Percentiles rank a stretch among this genome's conserved stretches.
Evolutionary conservation across 2,329 filamentous ascomycete species (phyloP).

Genomic region (Pseudogymnoascus sp.): DNA sequence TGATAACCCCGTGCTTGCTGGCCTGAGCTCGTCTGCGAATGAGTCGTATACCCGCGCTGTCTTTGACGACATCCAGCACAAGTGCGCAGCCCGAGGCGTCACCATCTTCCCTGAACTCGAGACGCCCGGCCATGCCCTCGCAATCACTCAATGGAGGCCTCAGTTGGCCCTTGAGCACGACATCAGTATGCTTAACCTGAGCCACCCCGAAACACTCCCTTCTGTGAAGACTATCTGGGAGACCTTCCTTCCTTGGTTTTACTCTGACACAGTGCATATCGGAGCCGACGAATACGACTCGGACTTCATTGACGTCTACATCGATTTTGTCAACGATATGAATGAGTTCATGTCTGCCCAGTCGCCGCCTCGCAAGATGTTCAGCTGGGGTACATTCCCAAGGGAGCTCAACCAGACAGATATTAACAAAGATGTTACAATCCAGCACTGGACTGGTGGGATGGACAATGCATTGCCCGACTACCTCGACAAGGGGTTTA

Average conservation of each 20-base stretch:
- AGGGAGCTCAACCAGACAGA: constrained; percentile 33
- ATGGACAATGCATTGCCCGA: constrained; percentile 40
- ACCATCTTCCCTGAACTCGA: constrained; percentile 55
- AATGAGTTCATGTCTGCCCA: constrained; percentile 36
- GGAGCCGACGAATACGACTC: constrained; percentile 49
- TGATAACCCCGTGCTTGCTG: constrained; percentile 38
- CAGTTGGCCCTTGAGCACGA: constrained; percentile 42
- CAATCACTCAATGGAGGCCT: constrained; percentile 52
- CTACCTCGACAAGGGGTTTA: constrained; percentile 36
- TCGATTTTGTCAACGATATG: constrained; percentile 46
- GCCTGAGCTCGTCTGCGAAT: constrained; percentile 44
- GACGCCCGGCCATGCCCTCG: constrained; percentile 49
- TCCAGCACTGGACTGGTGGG: constrained; percentile 51
- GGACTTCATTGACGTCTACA: constrained; percentile 41
- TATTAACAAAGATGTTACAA: constrained; percentile 38
- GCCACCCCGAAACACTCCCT: constrained; percentile 46
- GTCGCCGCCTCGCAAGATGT: constrained; percentile 36
- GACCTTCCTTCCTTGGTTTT: constrained; percentile 49
- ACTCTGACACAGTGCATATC: constrained; percentile 47
- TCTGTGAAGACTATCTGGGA: constrained; percentile 46
- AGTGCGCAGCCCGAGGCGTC: constrained; percentile 48
- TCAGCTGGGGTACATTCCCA: constrained; percentile 52
- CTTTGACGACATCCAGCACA: constrained; percentile 45
- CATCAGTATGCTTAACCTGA: constrained; percentile 47
- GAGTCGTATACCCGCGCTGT: constrained; percentile 47